Base-by-base conservation (phyloP, 305 asterid genomes). In the Petunia hybrid region DNA sequence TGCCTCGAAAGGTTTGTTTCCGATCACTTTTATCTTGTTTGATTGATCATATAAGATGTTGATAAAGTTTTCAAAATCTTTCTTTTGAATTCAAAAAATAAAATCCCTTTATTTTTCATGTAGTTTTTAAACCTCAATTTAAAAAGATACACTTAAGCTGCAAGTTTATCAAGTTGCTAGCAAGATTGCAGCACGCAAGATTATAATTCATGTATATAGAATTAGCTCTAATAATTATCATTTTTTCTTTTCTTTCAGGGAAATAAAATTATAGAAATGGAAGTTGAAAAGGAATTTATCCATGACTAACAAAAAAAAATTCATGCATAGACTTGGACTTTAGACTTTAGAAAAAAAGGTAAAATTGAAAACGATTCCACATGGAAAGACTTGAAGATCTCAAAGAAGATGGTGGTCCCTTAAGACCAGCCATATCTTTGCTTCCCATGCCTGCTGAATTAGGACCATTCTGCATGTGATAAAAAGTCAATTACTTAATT, bases 351-450 rank as follows among this genome's bases (percentile, higher is more conserved):
- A 45, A 68, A 68, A 68, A 45, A 42, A 10, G 42, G 41, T 43
- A 45, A 45, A 22, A 1, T 22, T 70, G 77, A 46, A 70, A 46
- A 31, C 0, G n/a, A 68, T 42, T n/a, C 41, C 35, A 4, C 6
- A 10, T 71, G 22, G 8, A 64, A 66, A 66, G 35, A 40, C 51
- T 48, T 31, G 43, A 71, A 48, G 7, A 48, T 46, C 48, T 48
- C 77, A 71, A 71, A 71, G 77, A 46, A 31, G 60, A 71, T 1
- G 53, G 55, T 31, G 77, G 61, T 46, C 77, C 61, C 6, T 46
- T 10, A 10, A 46, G 60, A 70, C 43, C 42, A 46, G 4, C 43
- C 61, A 70, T 46, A 70, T 46, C 1, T 46, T 71, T 71, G 77
- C 61, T 71, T 46, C 77, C 76, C 4, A 42, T 48, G 55, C 8